Conservation (phyloP, 169 alveolate genomes). For the Toxoplasma gondii region DNA sequence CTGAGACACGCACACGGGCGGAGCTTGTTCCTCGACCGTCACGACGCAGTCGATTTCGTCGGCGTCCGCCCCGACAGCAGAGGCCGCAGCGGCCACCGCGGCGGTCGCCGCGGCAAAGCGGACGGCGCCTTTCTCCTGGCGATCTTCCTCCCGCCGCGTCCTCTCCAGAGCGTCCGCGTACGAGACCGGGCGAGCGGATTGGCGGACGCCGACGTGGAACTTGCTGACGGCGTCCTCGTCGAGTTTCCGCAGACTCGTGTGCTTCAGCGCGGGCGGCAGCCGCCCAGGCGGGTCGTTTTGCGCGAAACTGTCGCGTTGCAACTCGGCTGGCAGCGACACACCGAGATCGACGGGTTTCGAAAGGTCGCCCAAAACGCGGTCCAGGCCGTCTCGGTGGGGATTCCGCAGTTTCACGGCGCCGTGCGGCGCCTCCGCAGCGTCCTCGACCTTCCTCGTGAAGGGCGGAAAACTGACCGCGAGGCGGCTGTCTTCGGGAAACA, state of each 20-base stretch:
- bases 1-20: neutral
- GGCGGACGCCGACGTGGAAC: neutral
- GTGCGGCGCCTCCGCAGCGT: neutral
- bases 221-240: neutral
- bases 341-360: neutral
- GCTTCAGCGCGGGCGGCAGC: neutral
- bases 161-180: neutral
- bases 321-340: neutral
- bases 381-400: neutral
- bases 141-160: neutral
- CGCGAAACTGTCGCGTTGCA: neutral
- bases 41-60: neutral
- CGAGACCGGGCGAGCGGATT: neutral
- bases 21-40: neutral
- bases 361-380: neutral
- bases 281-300: neutral
- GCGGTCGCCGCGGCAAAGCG: slow-evolving; percentile 20
- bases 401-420: neutral
- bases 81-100: slow-evolving; percentile 26
- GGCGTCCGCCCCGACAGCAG: slow-evolving; percentile 6
- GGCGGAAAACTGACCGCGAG: neutral
- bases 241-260: too few relatives aligned
- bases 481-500: neutral
- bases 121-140: neutral
- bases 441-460: neutral